Percentiles rank a stretch among this genome's conserved stretches.
Evolutionary conservation across 2,329 filamentous ascomycete genomes (phyloP).

Genomic region (Hymenoscyphus fructigenus): DNA sequence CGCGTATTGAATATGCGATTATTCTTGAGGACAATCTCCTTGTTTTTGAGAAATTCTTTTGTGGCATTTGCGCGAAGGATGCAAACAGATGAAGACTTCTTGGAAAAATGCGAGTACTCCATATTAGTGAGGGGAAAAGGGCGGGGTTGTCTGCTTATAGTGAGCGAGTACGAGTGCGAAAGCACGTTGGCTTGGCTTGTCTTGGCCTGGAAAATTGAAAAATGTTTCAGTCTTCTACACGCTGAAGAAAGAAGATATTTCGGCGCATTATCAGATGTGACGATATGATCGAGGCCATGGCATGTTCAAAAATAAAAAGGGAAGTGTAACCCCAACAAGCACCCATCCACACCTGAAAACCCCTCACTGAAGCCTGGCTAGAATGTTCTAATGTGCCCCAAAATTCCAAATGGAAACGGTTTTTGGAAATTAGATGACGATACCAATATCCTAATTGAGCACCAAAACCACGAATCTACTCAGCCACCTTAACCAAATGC

Average conservation of each 20-base stretch:
- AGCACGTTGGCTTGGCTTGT: background rate
- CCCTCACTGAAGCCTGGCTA: background rate
- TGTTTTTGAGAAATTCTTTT: too few species aligned
- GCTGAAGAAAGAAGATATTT: background rate
- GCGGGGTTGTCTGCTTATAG: background rate
- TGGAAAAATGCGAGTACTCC: too few species aligned
- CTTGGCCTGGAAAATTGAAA: background rate
- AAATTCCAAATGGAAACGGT: background rate
- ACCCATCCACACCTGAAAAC: background rate
- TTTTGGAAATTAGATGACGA: too few species aligned
- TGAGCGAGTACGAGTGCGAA: background rate
- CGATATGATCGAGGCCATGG: too few species aligned
- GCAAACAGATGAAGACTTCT: too few species aligned
- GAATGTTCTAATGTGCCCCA: background rate
- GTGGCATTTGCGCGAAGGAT: too few species aligned
- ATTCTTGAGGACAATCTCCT: too few species aligned
- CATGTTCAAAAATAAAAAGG: background rate
- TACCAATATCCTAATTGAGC: background rate
- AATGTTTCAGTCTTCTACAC: background rate
- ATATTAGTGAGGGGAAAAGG: background rate
- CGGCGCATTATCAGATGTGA: background rate
- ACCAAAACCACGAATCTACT: background rate
- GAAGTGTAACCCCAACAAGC: background rate
- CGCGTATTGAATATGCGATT: too few species aligned
- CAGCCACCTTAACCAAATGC: background rate